phyloP scores from a whole-genome alignment of 371 early-diverging fungal species.

The Mortierella sp. region DNA sequence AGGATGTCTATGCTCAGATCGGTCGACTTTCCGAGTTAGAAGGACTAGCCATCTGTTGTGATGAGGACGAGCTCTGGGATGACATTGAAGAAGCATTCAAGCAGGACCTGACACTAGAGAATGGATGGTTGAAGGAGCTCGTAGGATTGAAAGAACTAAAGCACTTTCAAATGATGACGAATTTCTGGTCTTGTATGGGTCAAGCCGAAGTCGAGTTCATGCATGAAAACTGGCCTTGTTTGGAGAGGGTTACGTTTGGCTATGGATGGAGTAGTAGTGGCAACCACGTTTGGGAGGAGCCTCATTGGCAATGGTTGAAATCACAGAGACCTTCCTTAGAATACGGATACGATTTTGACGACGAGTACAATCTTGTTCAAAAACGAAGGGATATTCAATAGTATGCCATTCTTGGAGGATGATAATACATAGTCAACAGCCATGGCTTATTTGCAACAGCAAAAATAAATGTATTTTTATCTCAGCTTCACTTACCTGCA shows the following conservation, averaged over 20 bases:
- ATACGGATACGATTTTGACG: no score
- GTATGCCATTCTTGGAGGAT: no score
- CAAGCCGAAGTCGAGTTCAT: background rate
- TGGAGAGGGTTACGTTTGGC: conserved; percentile 3
- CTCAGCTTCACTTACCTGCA: no score
- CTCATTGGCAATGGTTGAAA: no score
- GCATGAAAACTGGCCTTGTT: background rate
- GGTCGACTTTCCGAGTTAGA: background rate
- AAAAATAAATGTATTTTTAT: no score
- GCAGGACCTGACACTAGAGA: background rate
- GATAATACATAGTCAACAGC: no score
- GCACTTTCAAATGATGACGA: background rate
- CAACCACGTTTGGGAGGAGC: no score
- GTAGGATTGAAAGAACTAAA: background rate
- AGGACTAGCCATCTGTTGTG: background rate
- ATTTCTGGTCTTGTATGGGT: background rate
- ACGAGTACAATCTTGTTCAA: no score
- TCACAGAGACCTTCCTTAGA: no score
- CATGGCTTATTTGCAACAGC: no score
- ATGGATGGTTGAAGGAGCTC: background rate
- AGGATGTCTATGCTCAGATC: background rate
- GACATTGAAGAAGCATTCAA: background rate
- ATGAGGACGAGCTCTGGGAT: background rate
- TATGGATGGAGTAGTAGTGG: background rate
- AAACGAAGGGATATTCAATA: no score